These are phyloP conservation scores for Maudiozyma barnettii DNA, from an alignment of 805 yeast species.

Conservation along the genomic window DNA sequence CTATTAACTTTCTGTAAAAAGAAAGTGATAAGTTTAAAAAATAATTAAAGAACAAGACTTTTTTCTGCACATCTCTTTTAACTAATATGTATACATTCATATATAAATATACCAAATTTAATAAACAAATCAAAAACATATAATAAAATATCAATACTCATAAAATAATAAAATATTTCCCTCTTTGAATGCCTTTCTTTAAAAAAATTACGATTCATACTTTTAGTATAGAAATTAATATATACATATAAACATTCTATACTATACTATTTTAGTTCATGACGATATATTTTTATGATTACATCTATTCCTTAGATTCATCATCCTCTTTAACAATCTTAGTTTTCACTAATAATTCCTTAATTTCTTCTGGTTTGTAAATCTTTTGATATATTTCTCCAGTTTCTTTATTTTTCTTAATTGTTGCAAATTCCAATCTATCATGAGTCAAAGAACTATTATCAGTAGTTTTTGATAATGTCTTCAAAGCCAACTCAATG, in stretches of 20 bases:
- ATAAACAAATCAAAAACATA: not conserved
- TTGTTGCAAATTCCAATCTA: slow-evolving; percentile 87
- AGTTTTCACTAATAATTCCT: slow-evolving; percentile 55
- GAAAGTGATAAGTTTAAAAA: too few relatives aligned
- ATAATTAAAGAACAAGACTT: not conserved
- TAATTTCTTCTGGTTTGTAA: slow-evolving; percentile 75
- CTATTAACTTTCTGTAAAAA: too few relatives aligned
- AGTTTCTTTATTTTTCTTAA: slow-evolving; percentile 35
- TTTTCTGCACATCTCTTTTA: too few relatives aligned
- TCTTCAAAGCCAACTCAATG: slow-evolving; percentile 78
- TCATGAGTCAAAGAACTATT: slow-evolving; percentile 75
- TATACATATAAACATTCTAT: not conserved
- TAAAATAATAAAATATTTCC: not conserved
- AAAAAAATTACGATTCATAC: not conserved
- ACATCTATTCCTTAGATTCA: slow-evolving; percentile 5
- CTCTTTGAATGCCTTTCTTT: not conserved
- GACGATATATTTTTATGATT: not conserved
- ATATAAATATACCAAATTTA: too few relatives aligned
- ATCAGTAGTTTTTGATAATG: slow-evolving; percentile 90
- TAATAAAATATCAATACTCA: not conserved
- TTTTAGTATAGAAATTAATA: not conserved
- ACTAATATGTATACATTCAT: too few relatives aligned
- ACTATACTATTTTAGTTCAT: too few relatives aligned
- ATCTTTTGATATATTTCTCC: slow-evolving; percentile 60
- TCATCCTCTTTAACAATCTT: slow-evolving; percentile 49